These are phyloP conservation scores for Teratosphaeria destructans DNA, from an alignment of 2,329 filamentous ascomycete species.

Conservation along the genomic window DNA sequence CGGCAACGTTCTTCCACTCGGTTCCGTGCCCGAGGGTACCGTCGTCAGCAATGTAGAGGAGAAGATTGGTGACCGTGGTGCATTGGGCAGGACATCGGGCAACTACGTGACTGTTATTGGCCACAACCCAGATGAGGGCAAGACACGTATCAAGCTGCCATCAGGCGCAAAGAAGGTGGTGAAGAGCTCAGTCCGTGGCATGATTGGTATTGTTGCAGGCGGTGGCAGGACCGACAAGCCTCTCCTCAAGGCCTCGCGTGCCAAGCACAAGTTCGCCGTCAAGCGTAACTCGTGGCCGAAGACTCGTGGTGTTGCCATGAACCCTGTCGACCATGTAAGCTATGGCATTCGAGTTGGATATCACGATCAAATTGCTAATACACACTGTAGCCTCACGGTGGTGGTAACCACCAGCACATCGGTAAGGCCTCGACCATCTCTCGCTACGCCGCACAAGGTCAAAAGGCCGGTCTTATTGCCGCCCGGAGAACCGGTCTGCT, in stretches of 20 bases:
- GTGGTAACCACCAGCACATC: conserved; percentile 99
- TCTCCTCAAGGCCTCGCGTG: conserved; percentile 96
- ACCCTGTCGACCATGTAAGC: conserved; percentile 89
- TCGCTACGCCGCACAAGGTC: conserved; percentile 92
- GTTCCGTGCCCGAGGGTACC: conserved; percentile 95
- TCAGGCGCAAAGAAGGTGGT: conserved; percentile 99
- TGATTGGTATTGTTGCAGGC: conserved; percentile 99
- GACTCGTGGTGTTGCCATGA: conserved; percentile 99
- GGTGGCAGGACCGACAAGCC: conserved; percentile 99
- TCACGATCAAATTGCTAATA: conserved; percentile 17
- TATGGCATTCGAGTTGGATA: background rate
- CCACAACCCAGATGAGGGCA: conserved; percentile 98
- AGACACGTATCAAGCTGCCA: conserved; percentile 99
- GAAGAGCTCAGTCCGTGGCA: conserved; percentile 82
- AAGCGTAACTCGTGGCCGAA: conserved; percentile 99
- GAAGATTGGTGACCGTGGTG: conserved; percentile 94
- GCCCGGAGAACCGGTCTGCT: conserved; percentile 99
- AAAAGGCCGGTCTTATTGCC: conserved; percentile 99
- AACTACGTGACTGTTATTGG: conserved; percentile 99
- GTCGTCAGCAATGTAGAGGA: conserved; percentile 99
- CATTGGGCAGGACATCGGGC: conserved; percentile 90
- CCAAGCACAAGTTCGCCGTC: conserved; percentile 99
- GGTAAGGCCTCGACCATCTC: conserved; percentile 99
- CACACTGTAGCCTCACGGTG: conserved; percentile 39
- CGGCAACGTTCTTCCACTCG: conserved; percentile 93